A percentile compares a stretch with the other conserved stretches of the same genome.
phyloP scores from a whole-genome alignment of 2,329 filamentous ascomycete genomes.

The Clarireedia sp. region DNA sequence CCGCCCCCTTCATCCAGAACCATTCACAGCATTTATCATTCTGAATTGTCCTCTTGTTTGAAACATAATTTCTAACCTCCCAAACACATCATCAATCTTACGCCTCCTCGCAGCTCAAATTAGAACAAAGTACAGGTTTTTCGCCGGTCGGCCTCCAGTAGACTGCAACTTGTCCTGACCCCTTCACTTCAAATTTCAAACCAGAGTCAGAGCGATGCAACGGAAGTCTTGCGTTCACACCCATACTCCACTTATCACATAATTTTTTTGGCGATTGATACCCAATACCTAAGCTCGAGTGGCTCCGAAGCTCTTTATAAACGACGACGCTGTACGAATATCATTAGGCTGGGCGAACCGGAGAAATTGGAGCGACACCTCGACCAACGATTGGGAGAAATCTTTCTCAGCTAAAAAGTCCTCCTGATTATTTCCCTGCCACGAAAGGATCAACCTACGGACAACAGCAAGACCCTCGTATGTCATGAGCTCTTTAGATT shows the following conservation, averaged over 20 bases:
- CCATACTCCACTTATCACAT: slow-evolving; percentile 7
- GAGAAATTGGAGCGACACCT: neutral
- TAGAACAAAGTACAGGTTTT: no score
- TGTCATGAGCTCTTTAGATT: neutral
- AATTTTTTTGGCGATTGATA: slow-evolving; percentile 7
- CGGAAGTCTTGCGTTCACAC: slow-evolving; percentile 1
- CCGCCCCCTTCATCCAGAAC: neutral
- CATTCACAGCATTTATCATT: no score
- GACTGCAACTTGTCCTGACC: neutral
- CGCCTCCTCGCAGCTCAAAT: no score
- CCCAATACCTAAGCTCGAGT: neutral
- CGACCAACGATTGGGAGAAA: neutral
- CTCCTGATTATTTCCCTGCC: neutral
- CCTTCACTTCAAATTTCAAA: neutral
- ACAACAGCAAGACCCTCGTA: slow-evolving; percentile 2
- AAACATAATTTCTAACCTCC: no score
- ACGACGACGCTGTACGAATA: neutral
- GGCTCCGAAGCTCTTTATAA: neutral
- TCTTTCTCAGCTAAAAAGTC: neutral
- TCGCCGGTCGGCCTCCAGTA: no score
- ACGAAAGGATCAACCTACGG: neutral
- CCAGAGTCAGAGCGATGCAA: neutral
- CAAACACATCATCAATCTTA: no score
- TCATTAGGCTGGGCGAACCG: slow-evolving; percentile 3
- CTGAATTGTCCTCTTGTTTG: no score